A percentile compares a stretch with the other conserved stretches of the same genome.
phyloP scores from a whole-genome alignment of 495 filamentous ascomycete species.

The Hypoxylon fuscum region DNA sequence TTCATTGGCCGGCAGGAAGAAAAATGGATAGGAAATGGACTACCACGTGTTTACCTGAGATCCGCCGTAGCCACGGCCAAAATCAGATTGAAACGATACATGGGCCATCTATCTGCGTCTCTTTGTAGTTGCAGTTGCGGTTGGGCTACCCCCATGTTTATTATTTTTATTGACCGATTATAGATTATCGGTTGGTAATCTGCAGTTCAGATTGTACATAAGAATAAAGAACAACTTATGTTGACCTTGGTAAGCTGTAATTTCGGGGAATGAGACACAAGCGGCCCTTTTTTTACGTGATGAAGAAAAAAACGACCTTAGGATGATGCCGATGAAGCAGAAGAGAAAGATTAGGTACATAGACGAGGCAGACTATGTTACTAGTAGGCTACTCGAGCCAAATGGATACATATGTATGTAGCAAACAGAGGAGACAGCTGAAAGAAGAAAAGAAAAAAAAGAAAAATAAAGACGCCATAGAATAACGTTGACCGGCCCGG shows the following conservation, averaged over 20 bases:
- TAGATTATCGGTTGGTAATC: constrained; percentile 41
- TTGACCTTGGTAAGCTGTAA: constrained; percentile 39
- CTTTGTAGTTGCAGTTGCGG: constrained; percentile 11
- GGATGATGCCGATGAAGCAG: background rate
- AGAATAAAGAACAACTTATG: constrained; percentile 22
- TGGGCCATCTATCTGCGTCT: constrained; percentile 28
- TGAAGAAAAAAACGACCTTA: background rate
- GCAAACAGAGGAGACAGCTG: constrained; percentile 29
- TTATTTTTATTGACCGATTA: constrained; percentile 31
- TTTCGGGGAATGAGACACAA: constrained; percentile 33
- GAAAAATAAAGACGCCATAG: background rate
- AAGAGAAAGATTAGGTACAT: background rate
- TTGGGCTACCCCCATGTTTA: constrained; percentile 32
- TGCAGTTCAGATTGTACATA: constrained; percentile 35
- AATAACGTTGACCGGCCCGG: constrained; percentile 24
- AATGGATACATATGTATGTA: too few species aligned
- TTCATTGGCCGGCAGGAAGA: constrained; percentile 34
- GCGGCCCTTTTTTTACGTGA: constrained; percentile 23
- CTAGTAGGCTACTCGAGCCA: too few species aligned
- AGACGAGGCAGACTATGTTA: too few species aligned
- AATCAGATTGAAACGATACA: constrained; percentile 43
- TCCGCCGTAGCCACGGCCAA: constrained; percentile 49
- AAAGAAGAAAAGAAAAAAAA: background rate
- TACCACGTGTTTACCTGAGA: constrained; percentile 45
- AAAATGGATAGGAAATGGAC: constrained; percentile 42